Evolutionary conservation across 106 monocot genomes (phyloP).

Genomic region (Triglochin maritima): DNA sequence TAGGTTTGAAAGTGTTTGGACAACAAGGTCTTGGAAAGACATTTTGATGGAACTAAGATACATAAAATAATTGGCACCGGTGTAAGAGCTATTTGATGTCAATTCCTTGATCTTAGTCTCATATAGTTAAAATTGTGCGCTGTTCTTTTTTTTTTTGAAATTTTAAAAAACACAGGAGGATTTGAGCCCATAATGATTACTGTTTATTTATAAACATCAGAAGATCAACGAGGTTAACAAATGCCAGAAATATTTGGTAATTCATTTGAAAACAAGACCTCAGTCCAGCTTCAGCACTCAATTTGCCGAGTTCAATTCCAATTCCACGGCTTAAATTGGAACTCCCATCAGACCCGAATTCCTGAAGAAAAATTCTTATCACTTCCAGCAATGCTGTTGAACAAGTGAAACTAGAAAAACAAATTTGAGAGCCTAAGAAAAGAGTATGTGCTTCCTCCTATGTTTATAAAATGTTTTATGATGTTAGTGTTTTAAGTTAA

Average conservation of each 20-base stretch:
- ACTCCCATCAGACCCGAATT: constrained; percentile 62
- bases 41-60: neutral
- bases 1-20: constrained; percentile 25
- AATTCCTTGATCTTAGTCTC: neutral
- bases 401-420: no score
- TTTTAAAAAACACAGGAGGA: no score
- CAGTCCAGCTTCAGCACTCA: constrained; percentile 59
- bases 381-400: no score
- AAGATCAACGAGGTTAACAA: neutral
- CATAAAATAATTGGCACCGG: neutral
- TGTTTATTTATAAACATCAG: neutral
- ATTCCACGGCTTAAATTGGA: constrained; percentile 69
- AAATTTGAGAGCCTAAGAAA: no score
- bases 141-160: no score
- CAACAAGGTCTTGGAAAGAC: neutral
- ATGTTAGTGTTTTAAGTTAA: no score
- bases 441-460: no score
- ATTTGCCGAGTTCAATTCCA: constrained; percentile 50
- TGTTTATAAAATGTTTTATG: no score
- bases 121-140: neutral
- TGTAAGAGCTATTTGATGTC: neutral
- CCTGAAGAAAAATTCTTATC: constrained; percentile 15
- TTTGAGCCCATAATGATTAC: neutral
- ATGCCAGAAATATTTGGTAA: neutral
- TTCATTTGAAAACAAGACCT: constrained; percentile 28